These are phyloP conservation scores for Talaromyces wortmannii DNA, from an alignment of 495 filamentous ascomycete species.

Conservation along the genomic window DNA sequence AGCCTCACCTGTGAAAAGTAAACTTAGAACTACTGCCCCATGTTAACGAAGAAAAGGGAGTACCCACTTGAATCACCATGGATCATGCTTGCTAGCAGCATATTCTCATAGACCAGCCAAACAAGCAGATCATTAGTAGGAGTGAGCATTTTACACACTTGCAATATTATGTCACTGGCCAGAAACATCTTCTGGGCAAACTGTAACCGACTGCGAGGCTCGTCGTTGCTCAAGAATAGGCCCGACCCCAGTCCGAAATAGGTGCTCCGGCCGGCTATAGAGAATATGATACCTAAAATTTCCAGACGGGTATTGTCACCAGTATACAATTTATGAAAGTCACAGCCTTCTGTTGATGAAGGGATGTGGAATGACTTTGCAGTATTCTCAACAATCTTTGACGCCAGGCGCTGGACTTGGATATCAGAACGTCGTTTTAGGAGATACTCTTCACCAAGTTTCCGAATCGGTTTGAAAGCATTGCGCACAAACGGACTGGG, in stretches of 20 bases:
- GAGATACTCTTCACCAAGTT: neutral
- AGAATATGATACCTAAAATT: conserved; percentile 19
- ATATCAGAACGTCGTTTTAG: conserved; percentile 1
- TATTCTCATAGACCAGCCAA: conserved; percentile 24
- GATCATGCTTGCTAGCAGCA: conserved; percentile 14
- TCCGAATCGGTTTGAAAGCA: conserved; percentile 8
- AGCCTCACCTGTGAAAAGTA: conserved; percentile 9
- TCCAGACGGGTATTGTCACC: conserved; percentile 19
- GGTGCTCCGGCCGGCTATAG: conserved; percentile 19
- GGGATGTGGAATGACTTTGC: conserved; percentile 13
- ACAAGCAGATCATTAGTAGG: conserved; percentile 23
- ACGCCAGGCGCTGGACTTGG: neutral
- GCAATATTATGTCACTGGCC: conserved; percentile 15
- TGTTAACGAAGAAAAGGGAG: neutral
- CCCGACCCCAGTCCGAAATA: conserved; percentile 15
- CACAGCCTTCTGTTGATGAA: conserved; percentile 4
- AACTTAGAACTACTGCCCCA: neutral
- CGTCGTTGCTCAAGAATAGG: neutral
- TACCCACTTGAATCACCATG: conserved; percentile 23
- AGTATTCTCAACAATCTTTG: conserved; percentile 19
- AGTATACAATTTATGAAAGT: conserved; percentile 19
- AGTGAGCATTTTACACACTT: conserved; percentile 23
- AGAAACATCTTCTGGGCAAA: conserved; percentile 21
- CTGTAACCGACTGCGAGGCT: conserved; percentile 4
- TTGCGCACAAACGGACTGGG: conserved; percentile 17